Evolutionary conservation across 2,329 filamentous ascomycete genomes (phyloP), one percentile per base, ranked within the genome.

Genomic region (Ampelomyces quisqualis): DNA sequence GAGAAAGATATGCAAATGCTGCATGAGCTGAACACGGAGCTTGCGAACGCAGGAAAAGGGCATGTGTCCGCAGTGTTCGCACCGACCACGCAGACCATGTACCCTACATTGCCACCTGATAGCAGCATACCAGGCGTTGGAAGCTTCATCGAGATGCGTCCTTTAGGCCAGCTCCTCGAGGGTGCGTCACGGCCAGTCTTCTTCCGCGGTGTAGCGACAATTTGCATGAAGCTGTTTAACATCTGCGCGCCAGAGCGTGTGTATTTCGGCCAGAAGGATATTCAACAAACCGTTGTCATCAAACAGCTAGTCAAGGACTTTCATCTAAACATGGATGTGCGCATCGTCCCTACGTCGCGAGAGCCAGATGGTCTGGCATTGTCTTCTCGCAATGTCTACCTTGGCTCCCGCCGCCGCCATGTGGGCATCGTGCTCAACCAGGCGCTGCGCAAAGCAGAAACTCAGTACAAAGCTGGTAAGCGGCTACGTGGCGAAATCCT

Each of bases 191-290:
- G 93, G 11, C 93, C 93, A 2, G 94, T 94, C 29, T 98, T 98
- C 70, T 98, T 98, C 72, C 80, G 93, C 34, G 93, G 93, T 26
- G 93, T 98, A 22, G 90, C 93, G 14, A 98, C 93, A 1, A 86
- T 98, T 2, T 96, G 90, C 73, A 93, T 91, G 80, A 98, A 94
- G 71, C 72, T 94, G 10, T 91, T 94, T 72, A 90, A 90, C 60
- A 87, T 90, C 39, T 83, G 88, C 31, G 77, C 81, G 51, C 85
- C 88, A 3, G 85, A 90, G 41, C 79, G 79, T 30, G 88, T 89
- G 4, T 93, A 95, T 71, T 96, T 98, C 73, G 93, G 93, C 3
- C 93, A 97, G 69, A 98, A 98, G 72, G 93, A 98, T 67, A 82
- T 96, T 14, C 93, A 98, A 74, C 93, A 98, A 71, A 95, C 90